Conservation (phyloP, 2,329 filamentous ascomycete species). For the Ophiocordyceps australis region DNA sequence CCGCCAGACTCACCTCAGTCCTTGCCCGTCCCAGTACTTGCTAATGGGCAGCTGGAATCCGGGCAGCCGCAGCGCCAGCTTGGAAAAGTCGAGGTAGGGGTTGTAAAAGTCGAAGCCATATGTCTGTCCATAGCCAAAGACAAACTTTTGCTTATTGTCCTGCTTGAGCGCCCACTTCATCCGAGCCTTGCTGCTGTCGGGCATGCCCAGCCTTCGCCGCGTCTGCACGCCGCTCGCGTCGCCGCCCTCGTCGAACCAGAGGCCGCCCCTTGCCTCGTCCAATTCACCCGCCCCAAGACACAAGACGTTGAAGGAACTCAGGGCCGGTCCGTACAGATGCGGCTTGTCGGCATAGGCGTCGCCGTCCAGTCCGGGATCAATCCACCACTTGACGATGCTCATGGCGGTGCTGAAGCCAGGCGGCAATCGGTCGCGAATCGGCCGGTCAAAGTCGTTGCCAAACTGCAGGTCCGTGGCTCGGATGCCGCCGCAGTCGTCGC, state of each 20-base stretch:
- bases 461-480: constrained; percentile 63
- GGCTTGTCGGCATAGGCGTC: constrained; percentile 78
- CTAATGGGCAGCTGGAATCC: constrained; percentile 58
- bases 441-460: constrained; percentile 88
- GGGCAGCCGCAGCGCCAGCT: constrained; percentile 53
- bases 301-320: constrained; percentile 65
- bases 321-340: constrained; percentile 66
- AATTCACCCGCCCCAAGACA: constrained; percentile 39
- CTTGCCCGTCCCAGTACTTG: constrained; percentile 69
- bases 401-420: constrained; percentile 75
- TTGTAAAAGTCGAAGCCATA: constrained; percentile 64
- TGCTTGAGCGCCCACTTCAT: constrained; percentile 38
- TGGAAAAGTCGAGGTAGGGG: constrained; percentile 71
- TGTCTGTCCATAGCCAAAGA: constrained; percentile 33
- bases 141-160: constrained; percentile 29
- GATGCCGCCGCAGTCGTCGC: constrained; percentile 25
- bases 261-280: constrained; percentile 27
- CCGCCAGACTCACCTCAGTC: too few species aligned
- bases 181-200: constrained; percentile 30
- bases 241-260: constrained; percentile 48
- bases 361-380: constrained; percentile 80
- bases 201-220: constrained; percentile 29
- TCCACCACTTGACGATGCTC: constrained; percentile 72
- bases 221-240: constrained; percentile 32
- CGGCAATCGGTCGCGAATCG: constrained; percentile 71